A percentile compares a stretch with the other conserved stretches of the same genome.
Conservation (phyloP, 176 grass and related monocot species). For the Microstegium vimineum region DNA sequence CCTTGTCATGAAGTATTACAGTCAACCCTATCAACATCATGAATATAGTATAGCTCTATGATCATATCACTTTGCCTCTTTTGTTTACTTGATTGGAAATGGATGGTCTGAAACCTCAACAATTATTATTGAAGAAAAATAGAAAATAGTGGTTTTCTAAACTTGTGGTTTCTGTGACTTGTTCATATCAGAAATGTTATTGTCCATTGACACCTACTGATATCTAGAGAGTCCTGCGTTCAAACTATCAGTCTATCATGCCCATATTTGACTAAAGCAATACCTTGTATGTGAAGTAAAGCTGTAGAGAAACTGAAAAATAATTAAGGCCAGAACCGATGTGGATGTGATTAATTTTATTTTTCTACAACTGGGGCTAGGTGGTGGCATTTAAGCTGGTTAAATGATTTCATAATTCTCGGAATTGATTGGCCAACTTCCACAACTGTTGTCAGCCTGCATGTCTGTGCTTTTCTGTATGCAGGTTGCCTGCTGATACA, state of each 20-base stretch:
- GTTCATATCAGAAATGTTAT: slow-evolving; percentile 11
- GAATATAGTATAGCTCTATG: slow-evolving; percentile 10
- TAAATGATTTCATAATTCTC: background rate
- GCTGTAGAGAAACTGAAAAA: slow-evolving; percentile 6
- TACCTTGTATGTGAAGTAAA: slow-evolving; percentile 30
- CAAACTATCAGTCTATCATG: background rate
- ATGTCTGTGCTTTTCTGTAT: background rate
- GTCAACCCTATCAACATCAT: slow-evolving; percentile 9
- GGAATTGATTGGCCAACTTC: slow-evolving; percentile 26
- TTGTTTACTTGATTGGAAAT: slow-evolving; percentile 7
- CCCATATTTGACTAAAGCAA: slow-evolving; percentile 13
- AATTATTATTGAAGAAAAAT: background rate
- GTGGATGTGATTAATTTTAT: slow-evolving; percentile 37
- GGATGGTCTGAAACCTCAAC: slow-evolving; percentile 3
- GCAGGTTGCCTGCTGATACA: background rate
- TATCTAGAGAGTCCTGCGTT: slow-evolving; percentile 18
- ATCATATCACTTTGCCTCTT: slow-evolving; percentile 13
- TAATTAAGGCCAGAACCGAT: slow-evolving; percentile 7
- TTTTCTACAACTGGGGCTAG: background rate
- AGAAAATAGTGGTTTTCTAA: background rate
- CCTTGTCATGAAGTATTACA: slow-evolving; percentile 17
- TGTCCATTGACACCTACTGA: slow-evolving; percentile 25
- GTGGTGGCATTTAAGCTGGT: slow-evolving; percentile 4
- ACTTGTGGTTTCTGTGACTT: slow-evolving; percentile 25
- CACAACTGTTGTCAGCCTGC: background rate